Evolutionary conservation across 2,329 filamentous ascomycete genomes (phyloP), one percentile per base, ranked within the genome.

Genomic region (Pseudocercospora fijiensis): DNA sequence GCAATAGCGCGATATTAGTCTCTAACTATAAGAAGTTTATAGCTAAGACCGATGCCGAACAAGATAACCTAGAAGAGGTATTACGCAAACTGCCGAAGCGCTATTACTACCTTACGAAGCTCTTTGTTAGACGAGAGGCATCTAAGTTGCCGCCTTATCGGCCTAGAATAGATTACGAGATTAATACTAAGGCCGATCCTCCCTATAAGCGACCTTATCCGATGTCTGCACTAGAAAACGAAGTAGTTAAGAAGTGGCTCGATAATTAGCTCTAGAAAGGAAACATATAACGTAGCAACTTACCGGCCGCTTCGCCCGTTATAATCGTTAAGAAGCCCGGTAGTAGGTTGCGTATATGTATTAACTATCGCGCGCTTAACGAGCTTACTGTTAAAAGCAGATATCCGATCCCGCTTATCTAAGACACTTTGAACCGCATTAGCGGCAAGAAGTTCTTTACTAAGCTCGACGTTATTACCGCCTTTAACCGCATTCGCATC

Each of bases 371-470:
- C n/a, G n/a, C 4, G 3, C 11, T 18, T 43, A 43, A 13, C 11
- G 3, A n/a, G 37, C 18, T 45, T 6, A 45, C 41, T 18, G 9
- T 45, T 18, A 45, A 45, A 18, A 45, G 41, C 18, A 8, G 41
- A 5, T 45, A 45, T 16, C 18, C 11, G 7, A 45, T 45, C 18
- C 61, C 47, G 1, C n/a, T 59, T 2, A 55, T 63, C 8, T 26
- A 45, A 10, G 56, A 63, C 3, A 59, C 49, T 7, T 57, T 59
- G 16, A 55, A 58, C n/a, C 13, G 26, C 1, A 20, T 63, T n/a
- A n/a, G n/a, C n/a, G n/a, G n/a, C n/a, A n/a, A n/a, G n/a, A n/a
- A n/a, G n/a, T n/a, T n/a, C n/a, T 63, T 45, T 47, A 45, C 41
- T 45, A 45, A 18, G 18, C 16, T 45, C 4, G 18, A 45, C 11